phyloP scores from a whole-genome alignment of 495 filamentous ascomycete species.

The Penicillium nucicola region DNA sequence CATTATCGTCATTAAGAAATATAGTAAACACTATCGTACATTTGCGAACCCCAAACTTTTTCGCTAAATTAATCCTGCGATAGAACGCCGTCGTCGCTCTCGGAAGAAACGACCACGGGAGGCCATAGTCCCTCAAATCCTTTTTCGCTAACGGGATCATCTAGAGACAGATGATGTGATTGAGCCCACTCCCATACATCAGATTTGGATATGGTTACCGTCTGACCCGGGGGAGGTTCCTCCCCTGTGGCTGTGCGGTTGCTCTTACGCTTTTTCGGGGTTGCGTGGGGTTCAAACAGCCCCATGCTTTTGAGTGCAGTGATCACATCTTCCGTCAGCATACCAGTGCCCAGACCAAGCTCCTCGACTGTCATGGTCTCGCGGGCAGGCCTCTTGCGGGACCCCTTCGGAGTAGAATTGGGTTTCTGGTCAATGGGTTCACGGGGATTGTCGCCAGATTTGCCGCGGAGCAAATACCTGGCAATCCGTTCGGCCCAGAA shows the following conservation, averaged over 20 bases:
- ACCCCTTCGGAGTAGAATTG: conserved; percentile 21
- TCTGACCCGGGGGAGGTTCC: conserved; percentile 28
- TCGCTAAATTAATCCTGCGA: conserved; percentile 10
- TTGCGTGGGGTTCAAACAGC: conserved; percentile 58
- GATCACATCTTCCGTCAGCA: conserved; percentile 78
- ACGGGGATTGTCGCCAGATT: conserved; percentile 19
- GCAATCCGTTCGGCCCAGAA: conserved; percentile 84
- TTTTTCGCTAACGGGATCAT: conserved; percentile 47
- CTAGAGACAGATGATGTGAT: conserved; percentile 34
- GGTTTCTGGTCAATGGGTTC: conserved; percentile 27
- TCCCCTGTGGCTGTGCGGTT: conserved; percentile 20
- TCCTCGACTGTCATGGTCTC: conserved; percentile 52
- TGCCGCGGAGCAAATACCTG: conserved; percentile 52
- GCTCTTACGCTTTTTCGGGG: conserved; percentile 39
- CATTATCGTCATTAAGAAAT: conserved; percentile 10
- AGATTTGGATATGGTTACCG: conserved; percentile 41
- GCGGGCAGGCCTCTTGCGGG: conserved; percentile 32
- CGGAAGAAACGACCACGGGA: conserved; percentile 8
- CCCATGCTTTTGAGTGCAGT: conserved; percentile 75
- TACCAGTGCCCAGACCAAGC: conserved; percentile 67
- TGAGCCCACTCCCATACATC: conserved; percentile 47
- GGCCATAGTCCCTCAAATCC: conserved; percentile 43
- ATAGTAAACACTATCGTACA: conserved; percentile 9
- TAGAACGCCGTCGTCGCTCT: neutral
- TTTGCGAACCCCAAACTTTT: neutral